Base-by-base conservation (phyloP, 768 basidiomycete species). In the Phlebiopsis gigantea region DNA sequence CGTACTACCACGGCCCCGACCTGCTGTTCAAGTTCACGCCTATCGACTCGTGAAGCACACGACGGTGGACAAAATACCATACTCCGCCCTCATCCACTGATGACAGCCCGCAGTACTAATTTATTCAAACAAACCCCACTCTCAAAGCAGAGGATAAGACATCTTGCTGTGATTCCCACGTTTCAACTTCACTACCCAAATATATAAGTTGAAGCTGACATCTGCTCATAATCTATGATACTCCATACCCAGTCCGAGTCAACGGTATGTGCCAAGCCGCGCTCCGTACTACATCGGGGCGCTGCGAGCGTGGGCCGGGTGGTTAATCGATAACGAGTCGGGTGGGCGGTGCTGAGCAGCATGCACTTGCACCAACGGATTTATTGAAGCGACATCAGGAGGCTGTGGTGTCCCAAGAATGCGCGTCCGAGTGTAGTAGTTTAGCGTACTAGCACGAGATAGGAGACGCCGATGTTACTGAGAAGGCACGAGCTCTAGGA, bases 1-100 rank as follows among this genome's bases (percentile, higher is more conserved):
- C 58, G 10, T 17, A 39, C 22, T 48, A 56, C 43, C 21, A 46
- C 7, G 57, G 57, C n/a, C 57, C 57, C 28, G 51, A 51, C 47
- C 21, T 41, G 30, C 30, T 51, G 15, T 14, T 51, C 21, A 15
- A 17, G 2, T 14, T 30, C 14, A 51, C 30, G 24, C 44, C 44
- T 19, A 19, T 15, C 12, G n/a, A 12, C 2, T 45, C 44, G n/a
- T 45, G 21, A 19, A 39, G 34, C n/a, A n/a, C n/a, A n/a, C n/a
- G n/a, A n/a, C n/a, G n/a, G n/a, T n/a, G n/a, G n/a, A n/a, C n/a
- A n/a, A n/a, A n/a, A n/a, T n/a, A n/a, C n/a, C n/a, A n/a, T n/a
- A n/a, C n/a, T n/a, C n/a, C n/a, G n/a, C n/a, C n/a, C n/a, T n/a
- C n/a, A n/a, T n/a, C n/a, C n/a, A n/a, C n/a, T n/a, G n/a, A n/a